A percentile compares a stretch with the other conserved stretches of the same genome.
Conservation (phyloP, 2,329 filamentous ascomycete species). For the Metarhizium humberi region DNA sequence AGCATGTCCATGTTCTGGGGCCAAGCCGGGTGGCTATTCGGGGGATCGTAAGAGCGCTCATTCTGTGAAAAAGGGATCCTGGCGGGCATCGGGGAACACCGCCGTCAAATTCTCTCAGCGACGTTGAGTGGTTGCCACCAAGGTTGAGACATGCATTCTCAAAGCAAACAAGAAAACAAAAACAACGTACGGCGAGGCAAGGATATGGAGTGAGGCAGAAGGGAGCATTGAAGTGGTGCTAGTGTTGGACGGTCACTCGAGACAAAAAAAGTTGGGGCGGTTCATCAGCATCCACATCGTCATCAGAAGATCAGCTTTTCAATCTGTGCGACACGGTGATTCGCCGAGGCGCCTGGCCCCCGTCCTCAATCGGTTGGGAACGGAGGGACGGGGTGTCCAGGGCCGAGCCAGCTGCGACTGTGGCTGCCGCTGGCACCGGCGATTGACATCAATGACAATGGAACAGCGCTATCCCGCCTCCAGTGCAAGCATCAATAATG, state of each 20-base stretch:
- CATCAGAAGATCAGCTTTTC: constrained; percentile 4
- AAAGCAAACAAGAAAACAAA: not conserved
- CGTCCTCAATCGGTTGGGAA: constrained; percentile 5
- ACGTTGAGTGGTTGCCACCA: constrained; percentile 3
- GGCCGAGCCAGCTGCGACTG: too few species aligned
- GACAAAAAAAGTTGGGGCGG: constrained; percentile 4
- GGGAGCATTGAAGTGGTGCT: too few species aligned
- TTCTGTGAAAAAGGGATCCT: constrained; percentile 15
- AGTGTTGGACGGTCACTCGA: too few species aligned
- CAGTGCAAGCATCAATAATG: too few species aligned
- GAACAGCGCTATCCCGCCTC: too few species aligned
- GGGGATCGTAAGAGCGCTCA: constrained; percentile 32
- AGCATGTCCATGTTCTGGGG: constrained; percentile 36
- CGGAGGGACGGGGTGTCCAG: not conserved
- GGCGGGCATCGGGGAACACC: not conserved
- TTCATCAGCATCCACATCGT: not conserved
- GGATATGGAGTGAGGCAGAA: not conserved
- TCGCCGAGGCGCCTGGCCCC: constrained; percentile 9
- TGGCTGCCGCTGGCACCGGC: too few species aligned
- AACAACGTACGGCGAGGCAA: not conserved
- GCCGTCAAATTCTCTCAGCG: constrained; percentile 6
- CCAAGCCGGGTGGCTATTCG: constrained; percentile 28
- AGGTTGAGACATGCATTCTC: constrained; percentile 8
- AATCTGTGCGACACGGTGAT: constrained; percentile 10
- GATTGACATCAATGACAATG: too few species aligned